Evolutionary conservation across 2,329 filamentous ascomycete species (phyloP).

Genomic region (Fusarium falciforme): DNA sequence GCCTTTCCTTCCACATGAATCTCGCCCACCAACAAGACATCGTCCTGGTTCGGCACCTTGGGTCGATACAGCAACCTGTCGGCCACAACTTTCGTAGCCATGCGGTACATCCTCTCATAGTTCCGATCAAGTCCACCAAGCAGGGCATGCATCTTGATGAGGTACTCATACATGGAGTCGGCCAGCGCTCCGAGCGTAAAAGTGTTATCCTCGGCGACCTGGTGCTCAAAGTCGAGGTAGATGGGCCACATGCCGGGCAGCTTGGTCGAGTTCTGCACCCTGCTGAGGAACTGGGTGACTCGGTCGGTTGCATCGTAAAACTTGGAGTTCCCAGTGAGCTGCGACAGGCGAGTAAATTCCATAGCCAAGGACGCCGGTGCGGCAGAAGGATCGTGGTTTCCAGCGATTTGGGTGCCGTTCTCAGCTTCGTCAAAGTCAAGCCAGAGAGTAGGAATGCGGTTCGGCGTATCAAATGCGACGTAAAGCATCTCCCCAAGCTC

Average conservation of each 20-base stretch:
- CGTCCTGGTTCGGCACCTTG: conserved; percentile 68
- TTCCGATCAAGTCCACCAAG: conserved; percentile 70
- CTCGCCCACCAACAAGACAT: conserved; percentile 65
- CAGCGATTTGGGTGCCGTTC: conserved; percentile 60
- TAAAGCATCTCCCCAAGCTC: conserved; percentile 68
- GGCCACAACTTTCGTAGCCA: conserved; percentile 70
- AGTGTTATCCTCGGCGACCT: conserved; percentile 59
- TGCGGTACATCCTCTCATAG: conserved; percentile 75
- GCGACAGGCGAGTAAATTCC: conserved; percentile 80
- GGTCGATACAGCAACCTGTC: conserved; percentile 77
- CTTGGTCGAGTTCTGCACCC: conserved; percentile 74
- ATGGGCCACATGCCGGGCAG: conserved; percentile 84
- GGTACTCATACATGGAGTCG: conserved; percentile 71
- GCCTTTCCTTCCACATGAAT: conserved; percentile 41
- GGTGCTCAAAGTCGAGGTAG: conserved; percentile 67
- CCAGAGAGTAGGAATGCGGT: conserved; percentile 60
- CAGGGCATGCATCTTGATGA: conserved; percentile 72
- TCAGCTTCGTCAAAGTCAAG: conserved; percentile 58
- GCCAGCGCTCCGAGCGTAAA: conserved; percentile 66
- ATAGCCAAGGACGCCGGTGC: conserved; percentile 74
- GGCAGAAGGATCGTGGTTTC: conserved; percentile 61
- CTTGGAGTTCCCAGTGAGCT: conserved; percentile 77
- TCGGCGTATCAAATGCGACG: conserved; percentile 65
- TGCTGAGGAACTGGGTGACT: conserved; percentile 76
- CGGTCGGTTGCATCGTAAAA: conserved; percentile 83